A percentile compares a stretch with the other conserved stretches of the same genome.
phyloP scores from a whole-genome alignment of 306 rosid genomes.

The Glycine tomentella region DNA sequence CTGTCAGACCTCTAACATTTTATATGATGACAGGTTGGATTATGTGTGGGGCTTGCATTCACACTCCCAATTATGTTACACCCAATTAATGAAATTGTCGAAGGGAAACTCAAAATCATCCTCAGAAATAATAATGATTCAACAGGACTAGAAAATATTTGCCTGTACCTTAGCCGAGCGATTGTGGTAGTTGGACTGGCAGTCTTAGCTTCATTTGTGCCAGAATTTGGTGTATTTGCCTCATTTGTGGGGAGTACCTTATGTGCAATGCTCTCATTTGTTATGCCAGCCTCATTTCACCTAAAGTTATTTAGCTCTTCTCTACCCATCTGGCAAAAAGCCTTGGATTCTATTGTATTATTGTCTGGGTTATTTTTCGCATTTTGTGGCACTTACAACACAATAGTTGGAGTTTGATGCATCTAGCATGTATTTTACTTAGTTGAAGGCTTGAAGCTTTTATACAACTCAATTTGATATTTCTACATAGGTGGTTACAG shows the following conservation, averaged over 20 bases:
- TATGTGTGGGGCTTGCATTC: constrained; percentile 81
- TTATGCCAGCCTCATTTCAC: constrained; percentile 88
- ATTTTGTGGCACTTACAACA: constrained; percentile 75
- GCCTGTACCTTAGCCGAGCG: constrained; percentile 63
- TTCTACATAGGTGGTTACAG: background rate
- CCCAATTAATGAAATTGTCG: constrained; percentile 85
- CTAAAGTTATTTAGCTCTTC: constrained; percentile 72
- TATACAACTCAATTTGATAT: constrained; percentile 23
- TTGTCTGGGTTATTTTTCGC: constrained; percentile 80
- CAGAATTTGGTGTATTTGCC: constrained; percentile 74
- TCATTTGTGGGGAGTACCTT: constrained; percentile 90
- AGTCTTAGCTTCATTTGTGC: constrained; percentile 69
- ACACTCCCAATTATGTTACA: constrained; percentile 92
- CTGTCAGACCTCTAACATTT: constrained; percentile 31
- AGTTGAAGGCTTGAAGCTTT: constrained; percentile 52
- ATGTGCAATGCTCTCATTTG: constrained; percentile 84
- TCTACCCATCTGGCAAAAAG: constrained; percentile 61
- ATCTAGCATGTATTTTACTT: constrained; percentile 21
- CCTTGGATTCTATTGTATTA: constrained; percentile 64
- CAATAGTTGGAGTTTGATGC: constrained; percentile 63
- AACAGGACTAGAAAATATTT: constrained; percentile 60
- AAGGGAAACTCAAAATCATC: constrained; percentile 53
- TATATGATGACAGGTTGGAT: constrained; percentile 68
- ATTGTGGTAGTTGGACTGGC: constrained; percentile 70
- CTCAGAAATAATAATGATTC: constrained; percentile 36